A percentile compares a stretch with the other conserved stretches of the same genome.
These are phyloP conservation scores for Vaccinium macrocarpon DNA, from an alignment of 148 eudicot species.

Conservation along the genomic window DNA sequence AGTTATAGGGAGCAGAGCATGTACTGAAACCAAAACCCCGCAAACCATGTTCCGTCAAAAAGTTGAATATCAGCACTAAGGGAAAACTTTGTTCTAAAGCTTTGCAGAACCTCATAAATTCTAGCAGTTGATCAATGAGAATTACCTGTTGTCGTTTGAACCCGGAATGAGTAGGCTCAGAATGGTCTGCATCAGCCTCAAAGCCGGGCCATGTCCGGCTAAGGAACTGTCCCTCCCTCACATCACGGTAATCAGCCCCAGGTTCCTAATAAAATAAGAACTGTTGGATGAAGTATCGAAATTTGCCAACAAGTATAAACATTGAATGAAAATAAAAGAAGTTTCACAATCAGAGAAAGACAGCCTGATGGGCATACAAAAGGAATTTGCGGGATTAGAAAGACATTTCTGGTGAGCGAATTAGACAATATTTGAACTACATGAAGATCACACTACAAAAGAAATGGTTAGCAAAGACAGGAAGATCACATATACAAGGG, in stretches of 20 bases:
- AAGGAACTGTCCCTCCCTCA: constrained; percentile 49
- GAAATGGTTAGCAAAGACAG: not conserved
- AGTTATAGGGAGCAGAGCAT: not conserved
- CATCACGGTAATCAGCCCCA: constrained; percentile 48
- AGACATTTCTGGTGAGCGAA: not conserved
- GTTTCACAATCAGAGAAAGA: not conserved
- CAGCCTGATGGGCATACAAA: constrained; percentile 1
- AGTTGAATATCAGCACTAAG: not conserved
- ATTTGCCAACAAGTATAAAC: not conserved
- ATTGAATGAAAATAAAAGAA: not conserved
- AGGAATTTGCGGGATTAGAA: not conserved
- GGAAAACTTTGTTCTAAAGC: not conserved
- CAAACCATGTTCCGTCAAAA: not conserved
- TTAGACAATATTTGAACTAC: not conserved
- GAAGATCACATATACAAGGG: not conserved
- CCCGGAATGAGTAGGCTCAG: constrained; percentile 51
- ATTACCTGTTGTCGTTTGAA: constrained; percentile 61
- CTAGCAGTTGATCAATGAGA: not conserved
- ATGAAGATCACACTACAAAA: not conserved
- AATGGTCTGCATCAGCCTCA: constrained; percentile 37
- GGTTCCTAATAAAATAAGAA: constrained; percentile 52
- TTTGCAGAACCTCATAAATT: not conserved
- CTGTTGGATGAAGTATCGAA: not conserved
- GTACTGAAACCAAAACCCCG: not conserved
- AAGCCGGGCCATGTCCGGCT: constrained; percentile 37